These are phyloP conservation scores for Euphrasia arctica DNA, from an alignment of 305 asterid genomes.

Conservation along the genomic window DNA sequence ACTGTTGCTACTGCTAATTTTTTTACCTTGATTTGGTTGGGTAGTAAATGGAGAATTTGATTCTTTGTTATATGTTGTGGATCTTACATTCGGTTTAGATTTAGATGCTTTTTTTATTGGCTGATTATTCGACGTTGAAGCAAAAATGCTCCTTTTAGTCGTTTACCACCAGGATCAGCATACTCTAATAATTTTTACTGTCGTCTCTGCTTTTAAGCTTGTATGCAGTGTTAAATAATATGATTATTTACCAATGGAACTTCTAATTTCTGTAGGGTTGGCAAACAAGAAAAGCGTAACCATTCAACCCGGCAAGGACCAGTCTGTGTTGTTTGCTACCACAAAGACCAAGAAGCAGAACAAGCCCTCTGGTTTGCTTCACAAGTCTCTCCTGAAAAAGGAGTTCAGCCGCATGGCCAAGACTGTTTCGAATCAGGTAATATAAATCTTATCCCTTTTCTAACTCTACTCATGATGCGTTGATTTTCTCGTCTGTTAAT, in stretches of 20 bases:
- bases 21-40: not conserved
- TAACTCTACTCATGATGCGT: not conserved
- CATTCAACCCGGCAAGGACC: slow-evolving; percentile 67
- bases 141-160: too few species aligned
- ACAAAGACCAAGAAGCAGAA: slow-evolving; percentile 70
- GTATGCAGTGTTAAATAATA: not conserved
- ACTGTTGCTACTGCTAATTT: not conserved
- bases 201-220: too few species aligned
- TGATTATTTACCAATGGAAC: slow-evolving; percentile 8
- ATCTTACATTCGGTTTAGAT: not conserved
- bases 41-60: not conserved
- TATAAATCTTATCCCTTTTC: not conserved
- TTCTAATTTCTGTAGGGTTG: slow-evolving; percentile 36
- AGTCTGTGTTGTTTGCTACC: slow-evolving; percentile 52
- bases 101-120: not conserved
- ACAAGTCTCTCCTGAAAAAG: slow-evolving; percentile 72
- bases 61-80: too few species aligned
- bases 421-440: slow-evolving; percentile 63
- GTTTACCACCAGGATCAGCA: not conserved
- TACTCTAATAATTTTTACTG: too few species aligned
- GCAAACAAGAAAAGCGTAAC: slow-evolving; percentile 74
- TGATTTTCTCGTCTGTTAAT: not conserved
- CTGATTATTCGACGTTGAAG: not conserved
- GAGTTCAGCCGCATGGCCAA: slow-evolving; percentile 68
- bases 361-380: slow-evolving; percentile 53